These are phyloP conservation scores for Candida ovalis DNA, from an alignment of 805 yeast species.

Conservation along the genomic window DNA sequence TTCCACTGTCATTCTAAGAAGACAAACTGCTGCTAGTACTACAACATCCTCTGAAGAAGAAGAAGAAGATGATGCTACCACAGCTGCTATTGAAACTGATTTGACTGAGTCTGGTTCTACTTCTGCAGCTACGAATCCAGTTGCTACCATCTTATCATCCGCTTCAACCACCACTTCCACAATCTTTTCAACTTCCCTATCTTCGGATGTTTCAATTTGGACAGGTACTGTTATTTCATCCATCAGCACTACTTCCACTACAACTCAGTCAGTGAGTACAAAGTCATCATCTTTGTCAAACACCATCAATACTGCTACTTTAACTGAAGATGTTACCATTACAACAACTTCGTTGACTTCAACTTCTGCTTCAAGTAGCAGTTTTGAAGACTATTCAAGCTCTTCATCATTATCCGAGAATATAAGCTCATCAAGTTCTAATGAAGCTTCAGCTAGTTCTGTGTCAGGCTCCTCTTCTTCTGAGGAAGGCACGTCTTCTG, in stretches of 20 bases:
- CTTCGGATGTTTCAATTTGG: constrained; percentile 1
- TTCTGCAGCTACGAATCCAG: background rate
- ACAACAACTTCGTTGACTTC: background rate
- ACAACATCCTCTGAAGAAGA: background rate
- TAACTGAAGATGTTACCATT: constrained; percentile 19
- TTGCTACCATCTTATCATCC: constrained; percentile 5
- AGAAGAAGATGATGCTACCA: background rate
- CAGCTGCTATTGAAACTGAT: background rate
- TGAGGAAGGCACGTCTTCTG: too few species aligned
- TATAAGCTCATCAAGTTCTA: background rate
- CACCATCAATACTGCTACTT: constrained; percentile 24
- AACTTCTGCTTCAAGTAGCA: background rate
- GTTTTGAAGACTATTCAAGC: background rate
- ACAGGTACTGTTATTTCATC: constrained; percentile 11
- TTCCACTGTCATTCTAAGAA: constrained; percentile 9
- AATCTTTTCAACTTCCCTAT: constrained; percentile 2
- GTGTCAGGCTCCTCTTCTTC: too few species aligned
- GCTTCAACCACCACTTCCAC: constrained; percentile 11
- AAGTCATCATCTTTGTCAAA: constrained; percentile 20
- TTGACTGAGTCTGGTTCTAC: background rate
- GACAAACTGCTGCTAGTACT: constrained; percentile 7
- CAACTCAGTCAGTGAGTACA: constrained; percentile 2
- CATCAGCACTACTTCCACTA: background rate
- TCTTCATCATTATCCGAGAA: background rate
- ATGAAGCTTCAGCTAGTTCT: background rate